Evolutionary conservation across 2,329 filamentous ascomycete genomes (phyloP), one percentile per base, ranked within the genome.

Genomic region (Cercospora canescens): DNA sequence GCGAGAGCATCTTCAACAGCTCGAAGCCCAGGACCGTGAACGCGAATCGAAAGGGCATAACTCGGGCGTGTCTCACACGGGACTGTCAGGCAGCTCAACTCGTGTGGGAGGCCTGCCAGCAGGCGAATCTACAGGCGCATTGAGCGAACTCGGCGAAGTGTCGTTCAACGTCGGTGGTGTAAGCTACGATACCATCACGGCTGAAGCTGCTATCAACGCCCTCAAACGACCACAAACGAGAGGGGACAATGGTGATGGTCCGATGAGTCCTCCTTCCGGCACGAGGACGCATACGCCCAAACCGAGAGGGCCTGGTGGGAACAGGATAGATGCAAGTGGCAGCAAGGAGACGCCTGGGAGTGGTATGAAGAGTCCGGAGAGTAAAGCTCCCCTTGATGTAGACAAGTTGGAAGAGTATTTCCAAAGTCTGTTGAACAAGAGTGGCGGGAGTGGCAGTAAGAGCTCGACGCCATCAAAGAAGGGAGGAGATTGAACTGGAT

Each of bases 91-190:
- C 37, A 69, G 66, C 48, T 58, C 66, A 21, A 48, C 56, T 26
- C 68, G 72, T 41, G 48, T 62, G 12, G 67, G 70, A 21, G 72
- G 71, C 28, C 48, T 76, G 11, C 71, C 72, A 67, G 77, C 70
- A 66, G 82, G 80, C n/a, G 78, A 81, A 41, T 69, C 70, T 34
- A 75, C 72, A 2, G 75, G 75, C 24, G 76, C 76, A 4, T 65
- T 77, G n/a, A 69, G 72, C 56, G 71, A 73, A 21, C 68, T 77
- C 3, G 76, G 76, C 26, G 76, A 76, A 37, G 76, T 77, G 21
- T 73, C 70, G 34, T 97, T 98, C 82, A 99, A 99, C 77, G 95
- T 99, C 86, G 95, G 95, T 48, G 95, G 95, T 61, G 97, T 99
- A 69, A 93, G 97, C 76, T 79, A 79, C 63, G 76, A 77, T 52